Conservation (phyloP, 129 eudicot genomes). For the Deinandra increscens region DNA sequence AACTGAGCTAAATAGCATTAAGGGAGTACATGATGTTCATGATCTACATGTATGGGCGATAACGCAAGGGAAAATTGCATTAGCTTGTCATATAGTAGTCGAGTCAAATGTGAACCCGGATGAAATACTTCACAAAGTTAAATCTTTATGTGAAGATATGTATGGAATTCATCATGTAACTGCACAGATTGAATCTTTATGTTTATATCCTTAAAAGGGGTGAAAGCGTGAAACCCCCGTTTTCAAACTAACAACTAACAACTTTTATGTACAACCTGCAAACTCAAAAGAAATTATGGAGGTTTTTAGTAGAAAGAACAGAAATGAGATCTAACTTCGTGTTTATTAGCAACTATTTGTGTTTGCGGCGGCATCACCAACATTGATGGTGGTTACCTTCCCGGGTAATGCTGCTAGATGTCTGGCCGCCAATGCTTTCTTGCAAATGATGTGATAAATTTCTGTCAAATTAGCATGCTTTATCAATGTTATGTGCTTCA, state of each 20-base stretch:
- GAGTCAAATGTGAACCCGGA: conserved; percentile 34
- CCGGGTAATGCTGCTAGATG: conserved; percentile 52
- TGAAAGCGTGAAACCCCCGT: background rate
- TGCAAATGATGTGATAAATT: conserved; percentile 72
- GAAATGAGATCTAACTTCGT: conserved; percentile 25
- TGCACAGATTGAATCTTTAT: conserved; percentile 48
- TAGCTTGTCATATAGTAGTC: conserved; percentile 53
- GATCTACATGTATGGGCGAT: conserved; percentile 84
- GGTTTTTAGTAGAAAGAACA: background rate
- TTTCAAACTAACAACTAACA: background rate
- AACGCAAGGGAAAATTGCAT: conserved; percentile 52
- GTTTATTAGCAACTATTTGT: conserved; percentile 55
- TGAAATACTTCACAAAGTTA: conserved; percentile 39
- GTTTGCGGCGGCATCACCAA: conserved; percentile 46
- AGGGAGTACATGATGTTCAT: conserved; percentile 58
- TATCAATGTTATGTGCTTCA: conserved; percentile 63
- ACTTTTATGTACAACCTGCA: conserved; percentile 13
- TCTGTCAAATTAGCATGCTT: conserved; percentile 70
- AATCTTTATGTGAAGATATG: conserved; percentile 43
- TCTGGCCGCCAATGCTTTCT: conserved; percentile 77
- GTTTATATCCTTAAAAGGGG: conserved; percentile 19
- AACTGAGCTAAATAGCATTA: conserved; percentile 38
- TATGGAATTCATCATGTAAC: conserved; percentile 69
- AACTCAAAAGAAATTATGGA: background rate
- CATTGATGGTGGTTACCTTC: conserved; percentile 70